Base-by-base conservation (phyloP, 1,284 basidiomycete species). In the Trametes pubescens region DNA sequence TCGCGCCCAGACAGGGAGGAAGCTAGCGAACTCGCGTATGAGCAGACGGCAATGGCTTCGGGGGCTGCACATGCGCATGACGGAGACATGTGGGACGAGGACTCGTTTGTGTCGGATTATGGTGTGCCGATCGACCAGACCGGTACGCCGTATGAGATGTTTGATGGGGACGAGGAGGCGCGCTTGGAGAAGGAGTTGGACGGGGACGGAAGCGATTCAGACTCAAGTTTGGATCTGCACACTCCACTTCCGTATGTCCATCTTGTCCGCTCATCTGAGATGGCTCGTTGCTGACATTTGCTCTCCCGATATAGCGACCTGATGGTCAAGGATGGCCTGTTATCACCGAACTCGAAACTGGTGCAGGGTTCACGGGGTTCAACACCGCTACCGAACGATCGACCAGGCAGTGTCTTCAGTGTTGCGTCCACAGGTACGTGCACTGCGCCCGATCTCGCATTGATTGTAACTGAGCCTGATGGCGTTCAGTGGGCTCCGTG, bases 141-240 rank as follows among this genome's bases (percentile, higher is more conserved):
- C 49, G 75, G 72, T 40, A 74, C 68, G 56, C 70, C 66, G 22
- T 66, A 66, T 43, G 73, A 71, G 57, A 65, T 71, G 34, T 57
- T 73, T 29, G 74, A 76, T 49, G 62, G 46, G 7, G 70, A 77
- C 38, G 72, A 75, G 49, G 74, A 74, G 44, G 71, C 66, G 43
- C 71, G 66, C 48, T 64, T 77, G 60, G 77, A 78, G 51, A 69
- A 70, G 37, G 75, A 78, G 62, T 64, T 79, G 49, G 81, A 83
- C 16, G 80, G 74, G 16, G 78, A 71, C 8, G 83, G 77, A 7
- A 84, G 80, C 53, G 85, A 80, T 56, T 84, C 83, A 16, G 90
- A 91, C 74, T 92, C 90, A 16, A 90, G 89, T 73, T 75, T 93
- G 57, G 91, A 93, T 77, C 72, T 93, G 37, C 89, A 91, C 69